phyloP scores from a whole-genome alignment of 75 land plant species.

The Pseudotsuga menziesii region DNA sequence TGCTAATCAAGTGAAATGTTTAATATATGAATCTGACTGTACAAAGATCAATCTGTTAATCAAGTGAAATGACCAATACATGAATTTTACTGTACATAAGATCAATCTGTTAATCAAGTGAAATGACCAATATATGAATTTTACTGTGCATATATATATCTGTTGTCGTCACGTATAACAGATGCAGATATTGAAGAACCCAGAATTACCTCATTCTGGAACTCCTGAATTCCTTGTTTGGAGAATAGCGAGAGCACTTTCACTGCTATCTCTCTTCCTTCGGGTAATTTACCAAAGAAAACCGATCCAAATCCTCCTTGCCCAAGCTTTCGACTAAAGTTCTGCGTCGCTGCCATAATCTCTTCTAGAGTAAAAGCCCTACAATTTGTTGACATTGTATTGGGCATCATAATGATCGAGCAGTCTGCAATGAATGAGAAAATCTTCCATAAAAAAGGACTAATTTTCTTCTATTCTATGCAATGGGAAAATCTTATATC shows the following conservation, averaged over 20 bases:
- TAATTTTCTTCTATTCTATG: too few relatives aligned
- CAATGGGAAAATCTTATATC: too few relatives aligned
- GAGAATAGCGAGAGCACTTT: slow-evolving; percentile 1
- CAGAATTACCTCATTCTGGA: not conserved
- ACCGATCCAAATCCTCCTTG: slow-evolving; percentile 3
- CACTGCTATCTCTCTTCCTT: slow-evolving; percentile 1
- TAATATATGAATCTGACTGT: too few relatives aligned
- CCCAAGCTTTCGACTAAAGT: slow-evolving; percentile 1
- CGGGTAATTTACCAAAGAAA: not conserved
- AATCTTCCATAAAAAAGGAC: too few relatives aligned
- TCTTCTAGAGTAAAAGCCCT: not conserved
- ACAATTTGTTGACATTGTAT: not conserved
- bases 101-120: too few relatives aligned
- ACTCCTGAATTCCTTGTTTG: not conserved
- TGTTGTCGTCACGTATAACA: not conserved
- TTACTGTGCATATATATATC: not conserved
- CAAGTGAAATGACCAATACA: too few relatives aligned
- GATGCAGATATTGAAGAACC: not conserved
- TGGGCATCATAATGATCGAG: not conserved
- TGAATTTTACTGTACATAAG: too few relatives aligned
- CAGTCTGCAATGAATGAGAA: too few relatives aligned
- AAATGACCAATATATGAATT: not conserved
- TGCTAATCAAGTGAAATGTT: too few relatives aligned
- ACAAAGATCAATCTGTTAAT: too few relatives aligned
- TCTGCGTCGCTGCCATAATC: not conserved